Evolutionary conservation across 2,329 filamentous ascomycete species (phyloP).

Genomic region (Colletotrichum coccodes): DNA sequence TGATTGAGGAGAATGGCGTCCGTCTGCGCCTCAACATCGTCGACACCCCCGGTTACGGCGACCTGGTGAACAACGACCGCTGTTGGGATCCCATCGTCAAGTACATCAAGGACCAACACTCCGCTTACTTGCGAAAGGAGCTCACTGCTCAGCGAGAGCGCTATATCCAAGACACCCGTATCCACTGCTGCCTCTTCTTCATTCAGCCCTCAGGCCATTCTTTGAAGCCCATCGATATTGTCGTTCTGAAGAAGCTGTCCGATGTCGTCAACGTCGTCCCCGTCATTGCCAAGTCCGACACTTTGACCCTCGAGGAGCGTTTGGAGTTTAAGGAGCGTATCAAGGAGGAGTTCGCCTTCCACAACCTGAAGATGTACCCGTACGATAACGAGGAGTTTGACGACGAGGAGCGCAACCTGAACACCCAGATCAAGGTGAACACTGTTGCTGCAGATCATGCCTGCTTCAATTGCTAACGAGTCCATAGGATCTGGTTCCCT

Average conservation of each 20-base stretch:
- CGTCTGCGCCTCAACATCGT: conserved; percentile 98
- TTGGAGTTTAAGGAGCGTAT: conserved; percentile 98
- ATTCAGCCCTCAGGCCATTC: conserved; percentile 98
- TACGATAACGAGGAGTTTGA: conserved; percentile 99
- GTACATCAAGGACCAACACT: conserved; percentile 99
- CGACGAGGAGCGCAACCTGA: conserved; percentile 92
- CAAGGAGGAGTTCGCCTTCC: conserved; percentile 99
- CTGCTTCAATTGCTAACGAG: conserved; percentile 44
- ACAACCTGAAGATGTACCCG: conserved; percentile 99
- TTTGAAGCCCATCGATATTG: conserved; percentile 98
- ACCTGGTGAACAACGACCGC: conserved; percentile 99
- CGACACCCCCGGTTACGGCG: conserved; percentile 97
- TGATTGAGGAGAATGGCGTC: conserved; percentile 99
- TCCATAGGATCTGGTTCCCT: conserved; percentile 86
- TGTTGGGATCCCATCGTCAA: conserved; percentile 99
- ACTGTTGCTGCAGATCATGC: background rate
- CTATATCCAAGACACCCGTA: conserved; percentile 98
- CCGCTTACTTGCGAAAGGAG: conserved; percentile 98
- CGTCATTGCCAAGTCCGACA: conserved; percentile 98
- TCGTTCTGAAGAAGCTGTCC: conserved; percentile 98
- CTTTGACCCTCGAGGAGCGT: conserved; percentile 94
- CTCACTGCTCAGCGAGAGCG: conserved; percentile 98
- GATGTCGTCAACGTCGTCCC: conserved; percentile 99
- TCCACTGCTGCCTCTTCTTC: conserved; percentile 99
- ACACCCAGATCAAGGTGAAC: conserved; percentile 92